These are phyloP conservation scores for Aspergillus sojae DNA, from an alignment of 2,329 filamentous ascomycete genomes.

Conservation along the genomic window DNA sequence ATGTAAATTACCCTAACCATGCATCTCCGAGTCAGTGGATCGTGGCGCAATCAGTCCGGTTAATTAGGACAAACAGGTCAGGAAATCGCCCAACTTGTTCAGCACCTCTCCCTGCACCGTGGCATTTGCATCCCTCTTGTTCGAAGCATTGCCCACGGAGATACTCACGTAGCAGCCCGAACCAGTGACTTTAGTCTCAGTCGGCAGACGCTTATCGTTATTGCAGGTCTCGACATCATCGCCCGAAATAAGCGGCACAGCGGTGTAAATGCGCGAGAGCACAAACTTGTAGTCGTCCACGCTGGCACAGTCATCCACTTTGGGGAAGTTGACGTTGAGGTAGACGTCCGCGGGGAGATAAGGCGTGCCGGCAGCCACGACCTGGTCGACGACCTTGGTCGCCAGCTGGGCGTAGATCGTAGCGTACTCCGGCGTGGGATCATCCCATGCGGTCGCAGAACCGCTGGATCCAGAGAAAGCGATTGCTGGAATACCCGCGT, in stretches of 20 bases:
- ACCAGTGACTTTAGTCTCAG: slow-evolving; percentile 57
- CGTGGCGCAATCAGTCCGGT: background rate
- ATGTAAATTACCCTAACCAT: background rate
- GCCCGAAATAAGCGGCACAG: slow-evolving; percentile 35
- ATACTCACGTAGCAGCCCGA: slow-evolving; percentile 63
- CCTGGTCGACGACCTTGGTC: slow-evolving; percentile 57
- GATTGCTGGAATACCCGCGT: slow-evolving; percentile 64
- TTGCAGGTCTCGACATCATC: slow-evolving; percentile 63
- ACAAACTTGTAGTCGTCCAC: slow-evolving; percentile 64
- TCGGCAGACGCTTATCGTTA: slow-evolving; percentile 54
- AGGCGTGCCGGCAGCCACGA: slow-evolving; percentile 61
- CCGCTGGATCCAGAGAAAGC: slow-evolving; percentile 65
- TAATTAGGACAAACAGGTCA: slow-evolving; percentile 49
- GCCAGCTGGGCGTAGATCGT: slow-evolving; percentile 67
- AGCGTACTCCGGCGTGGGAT: slow-evolving; percentile 51
- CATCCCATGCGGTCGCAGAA: slow-evolving; percentile 57
- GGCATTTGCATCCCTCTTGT: slow-evolving; percentile 62
- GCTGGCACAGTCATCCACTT: slow-evolving; percentile 54
- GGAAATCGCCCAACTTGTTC: slow-evolving; percentile 52
- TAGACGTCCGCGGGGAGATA: slow-evolving; percentile 64
- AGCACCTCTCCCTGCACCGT: slow-evolving; percentile 56
- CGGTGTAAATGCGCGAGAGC: slow-evolving; percentile 61
- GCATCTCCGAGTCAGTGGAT: background rate
- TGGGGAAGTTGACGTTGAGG: slow-evolving; percentile 71
- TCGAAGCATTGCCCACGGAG: slow-evolving; percentile 62